These are phyloP conservation scores for Moelleriella libera DNA, from an alignment of 2,329 filamentous ascomycete genomes.

Conservation along the genomic window DNA sequence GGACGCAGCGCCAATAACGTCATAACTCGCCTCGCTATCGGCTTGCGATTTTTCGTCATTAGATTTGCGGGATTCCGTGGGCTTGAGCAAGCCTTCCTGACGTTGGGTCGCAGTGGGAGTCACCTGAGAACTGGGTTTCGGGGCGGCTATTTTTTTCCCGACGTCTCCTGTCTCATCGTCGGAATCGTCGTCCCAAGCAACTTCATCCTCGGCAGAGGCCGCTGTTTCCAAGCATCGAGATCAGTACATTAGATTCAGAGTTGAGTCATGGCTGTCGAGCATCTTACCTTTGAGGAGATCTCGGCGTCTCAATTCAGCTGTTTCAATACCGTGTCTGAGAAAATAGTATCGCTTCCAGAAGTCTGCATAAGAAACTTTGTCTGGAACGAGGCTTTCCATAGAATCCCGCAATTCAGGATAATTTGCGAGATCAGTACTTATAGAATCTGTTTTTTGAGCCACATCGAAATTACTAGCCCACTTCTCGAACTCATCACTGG, in stretches of 20 bases:
- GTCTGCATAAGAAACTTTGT: constrained; percentile 70
- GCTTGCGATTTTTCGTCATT: constrained; percentile 83
- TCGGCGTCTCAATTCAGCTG: constrained; percentile 73
- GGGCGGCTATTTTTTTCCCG: constrained; percentile 10
- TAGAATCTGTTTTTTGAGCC: constrained; percentile 71
- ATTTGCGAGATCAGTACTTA: constrained; percentile 68
- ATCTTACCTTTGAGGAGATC: constrained; percentile 77
- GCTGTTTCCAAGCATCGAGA: constrained; percentile 24
- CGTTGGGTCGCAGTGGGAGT: constrained; percentile 50
- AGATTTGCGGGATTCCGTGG: constrained; percentile 53
- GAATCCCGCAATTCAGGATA: constrained; percentile 73
- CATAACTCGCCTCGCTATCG: constrained; percentile 92
- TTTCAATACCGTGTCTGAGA: constrained; percentile 81
- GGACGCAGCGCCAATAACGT: constrained; percentile 70
- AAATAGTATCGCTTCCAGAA: constrained; percentile 98
- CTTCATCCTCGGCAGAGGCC: constrained; percentile 58
- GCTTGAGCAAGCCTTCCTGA: constrained; percentile 38
- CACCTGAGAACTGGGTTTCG: constrained; percentile 32
- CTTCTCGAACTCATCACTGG: constrained; percentile 55
- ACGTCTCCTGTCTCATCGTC: constrained; percentile 27
- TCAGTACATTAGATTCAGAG: not conserved
- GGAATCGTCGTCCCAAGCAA: constrained; percentile 60
- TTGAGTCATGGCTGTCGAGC: too few species aligned
- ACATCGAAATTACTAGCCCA: constrained; percentile 68
- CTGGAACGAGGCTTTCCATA: constrained; percentile 95